Conservation (phyloP, 129 eudicot species). For the Oenanthe sinensis region DNA sequence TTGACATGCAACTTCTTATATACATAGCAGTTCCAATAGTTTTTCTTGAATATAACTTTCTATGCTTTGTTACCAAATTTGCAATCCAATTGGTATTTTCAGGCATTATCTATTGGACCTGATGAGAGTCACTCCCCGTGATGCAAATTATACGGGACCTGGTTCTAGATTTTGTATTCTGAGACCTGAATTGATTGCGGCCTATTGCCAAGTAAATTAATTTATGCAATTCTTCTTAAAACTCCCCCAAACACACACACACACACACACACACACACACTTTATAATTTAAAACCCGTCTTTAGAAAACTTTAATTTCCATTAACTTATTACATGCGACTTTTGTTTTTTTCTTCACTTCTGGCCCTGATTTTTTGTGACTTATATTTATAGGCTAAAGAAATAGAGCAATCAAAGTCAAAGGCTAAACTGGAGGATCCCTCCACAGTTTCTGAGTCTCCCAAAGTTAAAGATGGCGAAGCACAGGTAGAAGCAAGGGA, state of each 20-base stretch:
- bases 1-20: neutral
- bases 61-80: neutral
- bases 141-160: conserved; percentile 85
- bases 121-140: conserved; percentile 99
- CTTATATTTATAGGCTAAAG: conserved; percentile 57
- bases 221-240: neutral
- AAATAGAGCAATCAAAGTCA: conserved; percentile 38
- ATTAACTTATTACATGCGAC: neutral
- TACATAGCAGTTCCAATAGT: neutral
- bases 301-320: neutral
- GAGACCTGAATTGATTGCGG: conserved; percentile 84
- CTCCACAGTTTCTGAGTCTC: conserved; percentile 34
- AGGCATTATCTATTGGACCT: conserved; percentile 96
- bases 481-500: conserved; percentile 26
- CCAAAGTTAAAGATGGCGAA: conserved; percentile 27
- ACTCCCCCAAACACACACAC: neutral
- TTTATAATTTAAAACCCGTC: neutral
- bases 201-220: conserved; percentile 69
- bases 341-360: neutral
- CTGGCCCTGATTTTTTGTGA: neutral
- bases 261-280: neutral
- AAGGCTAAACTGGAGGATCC: conserved; percentile 27
- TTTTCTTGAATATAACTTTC: neutral
- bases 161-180: conserved; percentile 89
- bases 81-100: neutral